These are phyloP conservation scores for Elsinoe necatrix DNA, from an alignment of 2,329 filamentous ascomycete genomes.

Conservation along the genomic window DNA sequence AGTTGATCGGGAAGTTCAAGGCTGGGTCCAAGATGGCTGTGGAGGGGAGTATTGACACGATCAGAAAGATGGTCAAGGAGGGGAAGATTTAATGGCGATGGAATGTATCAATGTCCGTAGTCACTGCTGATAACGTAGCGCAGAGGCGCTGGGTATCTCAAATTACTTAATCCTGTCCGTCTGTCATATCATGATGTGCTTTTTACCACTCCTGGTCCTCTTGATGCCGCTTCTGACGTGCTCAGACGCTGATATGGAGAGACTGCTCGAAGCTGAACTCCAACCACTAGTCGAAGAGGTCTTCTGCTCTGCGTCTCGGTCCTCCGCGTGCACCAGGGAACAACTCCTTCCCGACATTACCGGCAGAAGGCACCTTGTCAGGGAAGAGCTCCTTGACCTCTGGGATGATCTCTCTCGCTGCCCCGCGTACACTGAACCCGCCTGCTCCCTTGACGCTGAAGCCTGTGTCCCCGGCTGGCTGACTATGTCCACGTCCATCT, in stretches of 20 bases:
- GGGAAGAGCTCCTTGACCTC: constrained; percentile 29
- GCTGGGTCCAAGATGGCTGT: constrained; percentile 36
- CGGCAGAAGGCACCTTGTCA: constrained; percentile 20
- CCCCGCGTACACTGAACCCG: constrained; percentile 28
- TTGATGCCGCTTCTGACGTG: not conserved
- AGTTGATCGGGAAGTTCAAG: constrained; percentile 22
- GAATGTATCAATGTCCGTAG: not conserved
- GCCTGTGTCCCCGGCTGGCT: constrained; percentile 18
- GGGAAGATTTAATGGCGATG: constrained; percentile 6
- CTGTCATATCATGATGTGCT: not conserved
- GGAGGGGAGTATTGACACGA: constrained; percentile 35
- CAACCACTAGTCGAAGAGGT: constrained; percentile 17
- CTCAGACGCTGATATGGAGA: not conserved
- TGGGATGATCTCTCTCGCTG: constrained; percentile 20
- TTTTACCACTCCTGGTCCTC: not conserved
- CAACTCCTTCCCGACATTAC: constrained; percentile 26
- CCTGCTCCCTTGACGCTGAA: constrained; percentile 30
- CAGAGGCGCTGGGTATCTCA: constrained; percentile 9
- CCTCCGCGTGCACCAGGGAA: constrained; percentile 27
- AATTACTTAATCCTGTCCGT: not conserved
- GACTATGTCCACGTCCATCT: constrained; percentile 9
- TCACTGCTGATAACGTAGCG: not conserved
- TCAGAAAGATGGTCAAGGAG: constrained; percentile 33
- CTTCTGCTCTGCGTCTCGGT: constrained; percentile 22
- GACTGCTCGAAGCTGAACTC: not conserved